Evolutionary conservation across 441 rosid genomes (phyloP).

Genomic region (Pelargonium australe): DNA sequence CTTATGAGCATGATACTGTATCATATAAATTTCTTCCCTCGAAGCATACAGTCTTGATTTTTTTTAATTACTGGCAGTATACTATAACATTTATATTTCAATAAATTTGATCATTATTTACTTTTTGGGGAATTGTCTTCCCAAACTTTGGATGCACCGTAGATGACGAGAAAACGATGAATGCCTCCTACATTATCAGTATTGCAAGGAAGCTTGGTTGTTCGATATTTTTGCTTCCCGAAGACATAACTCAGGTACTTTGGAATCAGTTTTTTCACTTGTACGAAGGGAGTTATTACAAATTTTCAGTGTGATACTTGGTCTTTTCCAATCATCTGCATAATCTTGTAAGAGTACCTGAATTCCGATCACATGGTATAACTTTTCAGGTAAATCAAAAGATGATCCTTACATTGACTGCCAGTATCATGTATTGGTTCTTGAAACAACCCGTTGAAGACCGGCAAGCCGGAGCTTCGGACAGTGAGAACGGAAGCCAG

Average conservation of each 20-base stretch:
- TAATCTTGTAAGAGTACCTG: not conserved
- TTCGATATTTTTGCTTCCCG: conserved; percentile 69
- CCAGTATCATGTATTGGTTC: conserved; percentile 91
- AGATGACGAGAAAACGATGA: conserved; percentile 73
- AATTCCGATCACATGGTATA: not conserved
- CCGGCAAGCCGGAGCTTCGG: conserved; percentile 52
- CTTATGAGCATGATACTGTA: no score
- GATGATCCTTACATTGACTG: conserved; percentile 91
- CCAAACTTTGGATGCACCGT: conserved; percentile 3
- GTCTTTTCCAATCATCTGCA: not conserved
- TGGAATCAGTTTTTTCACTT: not conserved
- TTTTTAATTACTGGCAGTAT: no score
- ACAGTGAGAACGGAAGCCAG: conserved; percentile 51
- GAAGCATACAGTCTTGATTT: no score
- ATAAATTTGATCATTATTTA: no score
- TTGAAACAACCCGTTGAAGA: conserved; percentile 70
- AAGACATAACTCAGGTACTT: conserved; percentile 61
- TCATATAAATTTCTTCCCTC: no score
- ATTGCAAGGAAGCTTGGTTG: conserved; percentile 70
- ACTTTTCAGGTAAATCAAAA: conserved; percentile 80
- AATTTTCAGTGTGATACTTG: not conserved
- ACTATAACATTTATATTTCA: no score
- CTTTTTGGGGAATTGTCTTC: not conserved
- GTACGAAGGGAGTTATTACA: not conserved
- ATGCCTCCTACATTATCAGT: conserved; percentile 68